phyloP scores from a whole-genome alignment of 495 filamentous ascomycete species.

The Xylaria grammica region DNA sequence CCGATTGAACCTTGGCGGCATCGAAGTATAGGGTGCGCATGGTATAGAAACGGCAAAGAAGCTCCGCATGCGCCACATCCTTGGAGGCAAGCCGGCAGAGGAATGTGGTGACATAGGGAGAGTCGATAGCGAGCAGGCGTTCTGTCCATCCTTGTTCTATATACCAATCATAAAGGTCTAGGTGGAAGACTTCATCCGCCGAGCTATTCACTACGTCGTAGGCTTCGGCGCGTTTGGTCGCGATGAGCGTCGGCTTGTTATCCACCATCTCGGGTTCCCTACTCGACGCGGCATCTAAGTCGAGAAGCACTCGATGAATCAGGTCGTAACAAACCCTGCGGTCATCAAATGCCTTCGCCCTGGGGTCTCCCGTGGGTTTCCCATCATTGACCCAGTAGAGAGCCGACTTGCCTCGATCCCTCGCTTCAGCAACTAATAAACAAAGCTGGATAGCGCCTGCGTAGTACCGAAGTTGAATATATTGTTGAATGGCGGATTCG shows the following conservation, averaged over 20 bases:
- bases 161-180: slow-evolving; percentile 97
- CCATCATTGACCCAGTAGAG: slow-evolving; percentile 67
- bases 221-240: slow-evolving; percentile 81
- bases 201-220: slow-evolving; percentile 86
- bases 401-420: slow-evolving; percentile 83
- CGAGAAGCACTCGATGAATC: slow-evolving; percentile 74
- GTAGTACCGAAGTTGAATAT: slow-evolving; percentile 81
- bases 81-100: slow-evolving; percentile 72
- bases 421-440: slow-evolving; percentile 77
- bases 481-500: slow-evolving; percentile 75
- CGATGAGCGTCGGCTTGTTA: slow-evolving; percentile 73
- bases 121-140: slow-evolving; percentile 80
- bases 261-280: slow-evolving; percentile 73
- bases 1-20: slow-evolving; percentile 82
- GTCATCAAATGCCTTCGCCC: slow-evolving; percentile 67
- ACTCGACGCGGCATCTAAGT: slow-evolving; percentile 71
- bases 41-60: slow-evolving; percentile 90
- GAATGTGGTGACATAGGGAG: slow-evolving; percentile 84
- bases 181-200: slow-evolving; percentile 89
- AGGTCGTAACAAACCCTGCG: slow-evolving; percentile 83
- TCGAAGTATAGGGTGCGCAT: slow-evolving; percentile 79
- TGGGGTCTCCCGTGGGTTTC: slow-evolving; percentile 66
- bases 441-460: slow-evolving; percentile 93
- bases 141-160: slow-evolving; percentile 80
- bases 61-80: slow-evolving; percentile 76